Evolutionary conservation across 495 filamentous ascomycete species (phyloP), one percentile per base, ranked within the genome.

Genomic region (Trichocladium antarcticum): DNA sequence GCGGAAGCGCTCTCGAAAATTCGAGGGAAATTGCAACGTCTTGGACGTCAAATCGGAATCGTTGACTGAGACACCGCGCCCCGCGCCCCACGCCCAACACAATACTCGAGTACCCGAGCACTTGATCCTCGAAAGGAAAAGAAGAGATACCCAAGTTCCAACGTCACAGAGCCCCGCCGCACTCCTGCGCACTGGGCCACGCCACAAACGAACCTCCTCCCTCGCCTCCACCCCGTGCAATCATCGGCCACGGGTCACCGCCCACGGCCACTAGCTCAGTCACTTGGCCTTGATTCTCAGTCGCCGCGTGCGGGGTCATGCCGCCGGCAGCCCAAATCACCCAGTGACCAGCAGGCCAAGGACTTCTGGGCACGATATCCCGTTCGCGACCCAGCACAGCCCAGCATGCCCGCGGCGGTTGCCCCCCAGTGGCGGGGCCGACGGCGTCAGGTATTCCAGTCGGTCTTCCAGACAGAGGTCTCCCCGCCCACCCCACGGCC

Each of bases 391-490:
- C 5, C 5, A 16, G 17, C 12, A 16, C 4, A 3, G 47, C 32
- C 41, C 39, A 35, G 8, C 29, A 66, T 60, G 58, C 27, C 57
- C 34, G 53, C 63, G 22, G 52, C 61, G 9, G 58, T 57, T 12
- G 58, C 56, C 24, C 61, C 70, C 12, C 63, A 55, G 45, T 69
- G 68, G 67, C 58, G 59, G 50, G 59, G 67, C 46, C 67, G 65
- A 9, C 67, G 60, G 21, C 64, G 64, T 45, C 65, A 64, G 46
- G 61, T 72, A 24, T 69, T 77, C 53, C 67, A 74, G 51, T 77
- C 74, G 0, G 74, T 77, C 56, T 79, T 77, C 55, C 64, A 66
- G 40, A 61, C 57, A 12, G 63, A 69, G 35, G 49, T 67, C 50
- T 66, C 69, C 8, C 67, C 69, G 49, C 65, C 72, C 31, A 69